phyloP scores from a whole-genome alignment of 495 filamentous ascomycete genomes.

The Terfezia boudieri region DNA sequence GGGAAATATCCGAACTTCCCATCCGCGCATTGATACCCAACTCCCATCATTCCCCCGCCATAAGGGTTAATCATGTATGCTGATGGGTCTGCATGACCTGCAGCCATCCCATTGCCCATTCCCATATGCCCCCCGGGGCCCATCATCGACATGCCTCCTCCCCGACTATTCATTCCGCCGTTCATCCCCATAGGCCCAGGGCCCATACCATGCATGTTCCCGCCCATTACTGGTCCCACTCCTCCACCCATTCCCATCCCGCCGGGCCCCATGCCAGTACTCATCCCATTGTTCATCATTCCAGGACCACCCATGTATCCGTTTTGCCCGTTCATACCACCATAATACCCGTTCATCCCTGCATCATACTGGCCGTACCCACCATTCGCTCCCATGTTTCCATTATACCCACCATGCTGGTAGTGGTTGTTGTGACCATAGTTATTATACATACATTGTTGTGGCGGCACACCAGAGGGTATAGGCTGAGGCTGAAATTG shows the following conservation, averaged over 20 bases:
- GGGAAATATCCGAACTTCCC: constrained; percentile 29
- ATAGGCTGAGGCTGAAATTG: constrained; percentile 2
- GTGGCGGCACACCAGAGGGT: constrained; percentile 6
- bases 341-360: not conserved
- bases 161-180: constrained; percentile 12
- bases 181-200: constrained; percentile 24
- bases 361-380: not conserved
- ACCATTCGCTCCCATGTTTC: not conserved
- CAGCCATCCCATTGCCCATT: constrained; percentile 16
- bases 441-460: constrained; percentile 19
- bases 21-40: constrained; percentile 21
- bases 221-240: not conserved
- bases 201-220: constrained; percentile 5
- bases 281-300: not conserved
- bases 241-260: not conserved
- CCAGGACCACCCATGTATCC: not conserved
- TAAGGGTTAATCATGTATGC: not conserved
- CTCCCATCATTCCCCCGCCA: constrained; percentile 20
- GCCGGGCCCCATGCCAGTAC: not conserved
- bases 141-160: constrained; percentile 22
- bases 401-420: constrained; percentile 24
- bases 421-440: constrained; percentile 24
- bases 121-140: constrained; percentile 18
- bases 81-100: constrained; percentile 17
- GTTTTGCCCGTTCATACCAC: not conserved